Evolutionary conservation across 805 yeast species (phyloP).

Genomic region (Metschnikowia corniflorae): DNA sequence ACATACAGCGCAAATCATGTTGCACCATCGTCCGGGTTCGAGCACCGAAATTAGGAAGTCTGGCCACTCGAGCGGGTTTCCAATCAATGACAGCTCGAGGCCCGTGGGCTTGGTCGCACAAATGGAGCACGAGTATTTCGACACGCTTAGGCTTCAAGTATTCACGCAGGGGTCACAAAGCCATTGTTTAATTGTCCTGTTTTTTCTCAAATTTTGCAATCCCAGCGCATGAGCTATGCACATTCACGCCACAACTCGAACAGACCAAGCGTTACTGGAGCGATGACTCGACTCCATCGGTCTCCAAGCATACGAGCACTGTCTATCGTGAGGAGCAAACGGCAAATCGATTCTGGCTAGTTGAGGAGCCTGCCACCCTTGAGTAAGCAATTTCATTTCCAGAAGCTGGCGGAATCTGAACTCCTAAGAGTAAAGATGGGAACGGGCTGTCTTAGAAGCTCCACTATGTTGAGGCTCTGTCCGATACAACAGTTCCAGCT

Average conservation of each 20-base stretch:
- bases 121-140: conserved; percentile 60
- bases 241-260: conserved; percentile 61
- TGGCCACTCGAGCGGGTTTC: conserved; percentile 41
- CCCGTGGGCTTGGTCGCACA: conserved; percentile 56
- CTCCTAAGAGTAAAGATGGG: too few species aligned
- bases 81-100: conserved; percentile 42
- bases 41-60: conserved; percentile 67
- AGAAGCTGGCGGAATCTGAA: conserved; percentile 20
- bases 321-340: conserved; percentile 10
- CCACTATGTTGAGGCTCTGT: too few species aligned
- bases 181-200: conserved; percentile 51
- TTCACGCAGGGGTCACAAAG: conserved; percentile 77
- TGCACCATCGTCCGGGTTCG: conserved; percentile 69
- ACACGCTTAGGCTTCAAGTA: conserved; percentile 57
- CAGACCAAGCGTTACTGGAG: conserved; percentile 49
- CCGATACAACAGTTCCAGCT: too few species aligned
- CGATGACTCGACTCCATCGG: conserved; percentile 24
- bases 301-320: conserved; percentile 57
- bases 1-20: conserved; percentile 66
- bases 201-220: conserved; percentile 14
- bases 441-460: too few species aligned
- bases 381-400: conserved; percentile 22
- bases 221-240: conserved; percentile 73
- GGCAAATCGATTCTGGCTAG: conserved; percentile 14
- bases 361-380: conserved; percentile 13